Percentiles rank a stretch among this genome's conserved stretches.
These are phyloP conservation scores for Saprolegnia diclina DNA, from an alignment of 352 stramenopile species.

Conservation along the genomic window DNA sequence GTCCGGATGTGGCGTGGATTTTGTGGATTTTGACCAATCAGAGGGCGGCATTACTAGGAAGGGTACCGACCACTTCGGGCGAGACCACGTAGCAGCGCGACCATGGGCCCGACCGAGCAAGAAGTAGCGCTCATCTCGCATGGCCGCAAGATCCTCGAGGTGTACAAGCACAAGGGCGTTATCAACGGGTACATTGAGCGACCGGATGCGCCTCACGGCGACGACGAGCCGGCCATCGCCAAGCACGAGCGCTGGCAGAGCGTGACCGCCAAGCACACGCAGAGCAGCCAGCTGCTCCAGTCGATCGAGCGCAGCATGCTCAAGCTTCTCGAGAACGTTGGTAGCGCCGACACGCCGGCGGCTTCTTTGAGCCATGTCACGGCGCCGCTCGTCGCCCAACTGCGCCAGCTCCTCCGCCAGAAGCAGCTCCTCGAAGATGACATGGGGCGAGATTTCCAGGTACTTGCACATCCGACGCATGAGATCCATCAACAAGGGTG, in stretches of 20 bases:
- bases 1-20: too few relatives aligned
- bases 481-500: background rate
- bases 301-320: conserved; percentile 22
- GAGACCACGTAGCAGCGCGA: conserved; percentile 4
- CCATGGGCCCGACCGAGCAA: conserved; percentile 15
- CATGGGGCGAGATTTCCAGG: conserved; percentile 12
- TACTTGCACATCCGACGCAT: background rate
- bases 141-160: conserved; percentile 19
- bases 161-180: conserved; percentile 17
- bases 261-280: background rate
- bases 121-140: conserved; percentile 22
- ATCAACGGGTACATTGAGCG: conserved; percentile 8
- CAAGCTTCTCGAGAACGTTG: conserved; percentile 20
- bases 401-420: conserved; percentile 15
- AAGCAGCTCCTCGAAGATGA: conserved; percentile 13
- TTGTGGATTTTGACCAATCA: too few relatives aligned
- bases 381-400: conserved; percentile 12
- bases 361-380: conserved; percentile 5
- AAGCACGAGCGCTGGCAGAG: conserved; percentile 15
- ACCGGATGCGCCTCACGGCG: background rate
- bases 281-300: conserved; percentile 15
- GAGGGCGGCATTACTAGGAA: too few relatives aligned
- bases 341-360: background rate
- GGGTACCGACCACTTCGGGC: too few relatives aligned
- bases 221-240: background rate